Conservation (phyloP, 2,329 filamentous ascomycete species). For the Hymenoscyphus fructigenus region DNA sequence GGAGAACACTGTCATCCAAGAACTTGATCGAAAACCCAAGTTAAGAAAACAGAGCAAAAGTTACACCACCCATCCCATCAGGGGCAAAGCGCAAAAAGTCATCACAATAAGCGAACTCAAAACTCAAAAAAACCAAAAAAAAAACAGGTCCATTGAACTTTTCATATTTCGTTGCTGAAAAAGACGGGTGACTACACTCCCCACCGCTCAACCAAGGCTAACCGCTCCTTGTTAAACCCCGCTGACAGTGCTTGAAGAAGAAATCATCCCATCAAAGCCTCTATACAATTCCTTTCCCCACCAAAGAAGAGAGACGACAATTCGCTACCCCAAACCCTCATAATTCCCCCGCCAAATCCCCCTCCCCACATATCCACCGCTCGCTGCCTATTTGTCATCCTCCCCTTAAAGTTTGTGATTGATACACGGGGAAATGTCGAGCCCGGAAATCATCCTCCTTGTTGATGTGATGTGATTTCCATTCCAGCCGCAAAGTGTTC, state of each 20-base stretch:
- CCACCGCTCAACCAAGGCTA: not conserved
- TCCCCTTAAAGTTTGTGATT: not conserved
- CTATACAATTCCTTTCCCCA: not conserved
- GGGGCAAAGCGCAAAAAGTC: not conserved
- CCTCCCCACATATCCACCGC: not conserved
- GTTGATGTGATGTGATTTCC: not conserved
- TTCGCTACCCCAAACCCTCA: not conserved
- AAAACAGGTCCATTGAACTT: slow-evolving; percentile 6
- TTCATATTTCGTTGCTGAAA: slow-evolving; percentile 34
- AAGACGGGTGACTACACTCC: not conserved
- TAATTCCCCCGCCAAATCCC: not conserved
- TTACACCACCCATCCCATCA: not conserved
- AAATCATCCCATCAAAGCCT: not conserved
- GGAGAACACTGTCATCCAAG: no score
- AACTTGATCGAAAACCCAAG: no score
- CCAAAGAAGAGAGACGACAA: not conserved
- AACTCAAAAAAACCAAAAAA: not conserved
- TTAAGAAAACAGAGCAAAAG: no score
- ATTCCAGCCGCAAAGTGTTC: not conserved
- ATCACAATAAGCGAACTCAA: not conserved
- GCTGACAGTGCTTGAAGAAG: slow-evolving; percentile 10
- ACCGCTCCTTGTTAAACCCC: not conserved
- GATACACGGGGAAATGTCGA: not conserved
- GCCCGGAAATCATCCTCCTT: not conserved
- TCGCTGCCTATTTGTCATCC: not conserved